Percentiles rank a stretch among this genome's conserved stretches.
These are phyloP conservation scores for Haplographium delicatum DNA, from an alignment of 495 filamentous ascomycete genomes.

Conservation along the genomic window DNA sequence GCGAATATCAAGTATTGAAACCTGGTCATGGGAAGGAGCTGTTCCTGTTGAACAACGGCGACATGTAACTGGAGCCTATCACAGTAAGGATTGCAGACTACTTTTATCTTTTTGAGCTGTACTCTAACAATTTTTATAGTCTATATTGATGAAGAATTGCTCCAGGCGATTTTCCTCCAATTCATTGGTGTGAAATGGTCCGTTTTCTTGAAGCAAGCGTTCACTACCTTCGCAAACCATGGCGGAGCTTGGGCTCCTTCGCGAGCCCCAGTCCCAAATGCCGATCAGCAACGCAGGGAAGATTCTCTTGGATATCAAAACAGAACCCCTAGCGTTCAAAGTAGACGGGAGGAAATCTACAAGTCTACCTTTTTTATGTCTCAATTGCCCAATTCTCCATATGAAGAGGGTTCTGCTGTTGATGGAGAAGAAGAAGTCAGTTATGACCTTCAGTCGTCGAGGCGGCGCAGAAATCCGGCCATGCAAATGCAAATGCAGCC, in stretches of 20 bases:
- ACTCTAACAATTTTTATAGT: constrained; percentile 42
- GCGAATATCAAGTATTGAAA: constrained; percentile 51
- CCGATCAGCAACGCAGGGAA: constrained; percentile 35
- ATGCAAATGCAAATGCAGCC: constrained; percentile 14
- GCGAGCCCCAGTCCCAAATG: constrained; percentile 33
- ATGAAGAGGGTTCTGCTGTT: constrained; percentile 21
- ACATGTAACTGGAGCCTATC: constrained; percentile 31
- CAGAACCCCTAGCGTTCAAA: constrained; percentile 27
- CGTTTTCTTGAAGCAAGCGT: constrained; percentile 45
- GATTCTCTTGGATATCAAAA: constrained; percentile 37
- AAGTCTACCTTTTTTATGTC: constrained; percentile 49
- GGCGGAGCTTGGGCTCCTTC: constrained; percentile 40
- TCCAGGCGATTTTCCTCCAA: constrained; percentile 61
- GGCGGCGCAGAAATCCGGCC: background rate
- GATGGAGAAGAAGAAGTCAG: constrained; percentile 39
- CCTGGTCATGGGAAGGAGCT: constrained; percentile 55
- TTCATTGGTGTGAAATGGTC: constrained; percentile 60
- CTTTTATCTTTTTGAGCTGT: background rate
- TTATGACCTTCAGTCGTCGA: constrained; percentile 11
- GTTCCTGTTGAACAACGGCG: constrained; percentile 55
- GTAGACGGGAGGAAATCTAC: constrained; percentile 36
- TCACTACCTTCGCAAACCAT: constrained; percentile 36
- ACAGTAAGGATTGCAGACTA: constrained; percentile 17
- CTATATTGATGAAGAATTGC: constrained; percentile 62
- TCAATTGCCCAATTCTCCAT: constrained; percentile 31